A percentile compares a stretch with the other conserved stretches of the same genome.
These are phyloP conservation scores for Nakazawaea ambrosiae DNA, from an alignment of 805 yeast species.

Conservation along the genomic window DNA sequence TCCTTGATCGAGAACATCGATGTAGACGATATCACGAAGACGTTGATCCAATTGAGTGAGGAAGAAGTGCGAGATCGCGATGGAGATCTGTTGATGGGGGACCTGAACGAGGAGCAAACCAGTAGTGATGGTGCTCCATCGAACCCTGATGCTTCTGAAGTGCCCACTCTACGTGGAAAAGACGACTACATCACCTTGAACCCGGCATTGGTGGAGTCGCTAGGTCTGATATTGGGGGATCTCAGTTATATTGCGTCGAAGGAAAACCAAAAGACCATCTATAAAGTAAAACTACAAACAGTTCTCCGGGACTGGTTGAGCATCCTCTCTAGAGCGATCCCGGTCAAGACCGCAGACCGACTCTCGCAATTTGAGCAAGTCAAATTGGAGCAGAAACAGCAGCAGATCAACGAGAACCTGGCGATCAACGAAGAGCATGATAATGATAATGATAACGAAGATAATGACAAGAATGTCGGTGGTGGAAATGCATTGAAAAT, in stretches of 20 bases:
- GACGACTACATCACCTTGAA: constrained; percentile 1
- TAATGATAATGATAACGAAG: background rate
- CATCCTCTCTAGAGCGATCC: constrained; percentile 5
- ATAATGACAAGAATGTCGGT: no score
- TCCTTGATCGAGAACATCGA: constrained; percentile 1
- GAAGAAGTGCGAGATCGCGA: constrained; percentile 2
- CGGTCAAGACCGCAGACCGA: constrained; percentile 6
- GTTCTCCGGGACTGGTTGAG: constrained; percentile 9
- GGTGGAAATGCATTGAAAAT: no score
- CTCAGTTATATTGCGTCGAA: background rate
- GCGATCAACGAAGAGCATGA: background rate
- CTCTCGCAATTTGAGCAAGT: constrained; percentile 15
- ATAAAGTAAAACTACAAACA: background rate
- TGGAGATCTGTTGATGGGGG: constrained; percentile 10
- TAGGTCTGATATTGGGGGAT: constrained; percentile 7
- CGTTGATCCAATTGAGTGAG: background rate
- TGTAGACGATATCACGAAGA: constrained; percentile 4
- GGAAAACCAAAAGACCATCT: constrained; percentile 1
- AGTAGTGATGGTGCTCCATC: background rate
- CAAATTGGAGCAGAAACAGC: constrained; percentile 11
- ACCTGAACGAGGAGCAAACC: constrained; percentile 1
- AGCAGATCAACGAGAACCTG: constrained; percentile 1
- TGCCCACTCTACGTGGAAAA: background rate
- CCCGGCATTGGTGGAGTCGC: background rate
- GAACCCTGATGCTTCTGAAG: background rate